Evolutionary conservation across 148 eudicot species (phyloP), one percentile per base, ranked within the genome.

Genomic region (Vaccinium macrocarpon): DNA sequence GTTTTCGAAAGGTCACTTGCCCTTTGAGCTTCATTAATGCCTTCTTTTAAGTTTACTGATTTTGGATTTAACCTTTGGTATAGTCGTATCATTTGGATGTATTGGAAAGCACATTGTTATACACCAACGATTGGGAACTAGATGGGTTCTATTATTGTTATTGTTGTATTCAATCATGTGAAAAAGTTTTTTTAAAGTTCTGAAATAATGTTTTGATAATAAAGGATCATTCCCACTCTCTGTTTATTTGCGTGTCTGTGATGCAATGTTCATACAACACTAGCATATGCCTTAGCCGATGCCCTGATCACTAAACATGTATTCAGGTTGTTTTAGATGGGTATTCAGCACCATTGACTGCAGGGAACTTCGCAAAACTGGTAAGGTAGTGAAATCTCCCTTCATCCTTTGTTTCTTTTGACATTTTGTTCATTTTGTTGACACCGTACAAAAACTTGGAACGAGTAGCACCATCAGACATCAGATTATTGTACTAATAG

Each of bases 301-400:
- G 75, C 19, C 14, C 78, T 75, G 52, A 75, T 75, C 21, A 46
- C 15, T 72, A 75, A 75, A 75, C 29, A 75, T 46, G 78, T 46
- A 46, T 21, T 75, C 78, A 75, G 52, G 52, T 42, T 42, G 52
- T 94, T 71, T 68, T 96, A 84, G 99, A 96, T 86, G 99, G 99
- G 71, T 96, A 89, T 84, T 96, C 99, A 50, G 99, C 99, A 59
- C 99, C 99, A 78, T 89, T 96, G 71, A 96, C 99, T 57, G 93
- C 99, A 51, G 99, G 99, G 83, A 96, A 96, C 87, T 93, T 96
- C 68, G 95, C 98, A 77, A 94, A 96, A 92, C 89, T 94, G 98
- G 99, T 94, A 96, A 94, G 98, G 95, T 94, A 92, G 91, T 89
- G 89, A 78, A 86, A 87, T 71, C 84, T 87, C 81, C 80, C 83